Evolutionary conservation across 1,284 basidiomycete species (phyloP), one percentile per base, ranked within the genome.

Genomic region (Cryptococcus hybrid): DNA sequence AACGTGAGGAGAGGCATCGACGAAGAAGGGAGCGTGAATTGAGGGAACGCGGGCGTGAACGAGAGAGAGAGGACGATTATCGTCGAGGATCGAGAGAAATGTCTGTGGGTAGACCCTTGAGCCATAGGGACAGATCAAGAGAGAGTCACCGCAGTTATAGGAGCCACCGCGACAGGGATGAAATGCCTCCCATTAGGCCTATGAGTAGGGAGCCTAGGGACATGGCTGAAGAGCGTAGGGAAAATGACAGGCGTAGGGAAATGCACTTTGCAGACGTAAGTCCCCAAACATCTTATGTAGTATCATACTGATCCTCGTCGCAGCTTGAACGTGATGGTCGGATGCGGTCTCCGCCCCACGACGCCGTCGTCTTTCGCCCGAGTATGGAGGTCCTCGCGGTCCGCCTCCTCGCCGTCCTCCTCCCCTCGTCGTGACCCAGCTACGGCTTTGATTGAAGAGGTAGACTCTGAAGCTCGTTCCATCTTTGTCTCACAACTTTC

Each of bases 401-500:
- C 30, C 30, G 30, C 80, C 80, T 30, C 59, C 56, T 6, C 64
- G 60, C 5, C 47, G 47, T 13, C 15, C 15, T 12, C 60, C 60
- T 7, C 61, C 64, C 59, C 62, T 4, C 8, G 3, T 30, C 47
- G 59, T n/a, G 69, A 73, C 46, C 68, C 70, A 9, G 69, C 60
- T 18, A 59, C 57, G 11, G 30, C 30, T 30, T 30, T 30, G 30
- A 30, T 30, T 30, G 76, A 89, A 30, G 71, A 75, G 52, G 71
- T 75, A 51, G 92, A 92, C 76, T 92, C 88, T 59, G 94, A 98
- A 84, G 86, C 89, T 73, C 89, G 96, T 77, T 97, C 95, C 67
- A 90, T 98, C 65, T 99, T 99, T 80, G 93, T 97, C 75, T 94
- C 93, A 69, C 95, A 98, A 81, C 87, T 99, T 73, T 91, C 95